These are phyloP conservation scores for Ustilago trichophora DNA, from an alignment of 1,284 basidiomycete species.

Conservation along the genomic window DNA sequence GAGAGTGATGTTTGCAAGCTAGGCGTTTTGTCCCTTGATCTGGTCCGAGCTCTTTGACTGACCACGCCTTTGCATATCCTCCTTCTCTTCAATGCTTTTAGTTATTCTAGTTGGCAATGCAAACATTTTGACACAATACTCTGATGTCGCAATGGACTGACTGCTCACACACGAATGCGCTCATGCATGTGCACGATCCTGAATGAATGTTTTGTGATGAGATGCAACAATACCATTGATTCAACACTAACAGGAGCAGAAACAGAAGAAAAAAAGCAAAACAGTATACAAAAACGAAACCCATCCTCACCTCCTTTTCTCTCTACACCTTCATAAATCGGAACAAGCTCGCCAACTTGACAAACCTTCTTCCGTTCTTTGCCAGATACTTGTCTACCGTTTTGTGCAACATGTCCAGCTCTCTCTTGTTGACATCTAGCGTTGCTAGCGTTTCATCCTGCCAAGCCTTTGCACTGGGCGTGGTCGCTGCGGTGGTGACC, in stretches of 20 bases:
- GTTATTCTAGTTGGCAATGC: too few relatives aligned
- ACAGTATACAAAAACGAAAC: neutral
- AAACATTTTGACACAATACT: too few relatives aligned
- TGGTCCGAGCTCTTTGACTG: too few relatives aligned
- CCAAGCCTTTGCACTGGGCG: conserved; percentile 16
- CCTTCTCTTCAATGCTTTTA: too few relatives aligned
- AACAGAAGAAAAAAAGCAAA: too few relatives aligned
- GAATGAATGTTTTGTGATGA: too few relatives aligned
- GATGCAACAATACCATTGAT: neutral
- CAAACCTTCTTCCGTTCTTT: conserved; percentile 59
- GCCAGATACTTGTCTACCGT: conserved; percentile 56
- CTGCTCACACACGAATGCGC: too few relatives aligned
- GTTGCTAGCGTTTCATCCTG: conserved; percentile 40
- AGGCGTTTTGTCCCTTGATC: too few relatives aligned
- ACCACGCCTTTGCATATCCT: too few relatives aligned
- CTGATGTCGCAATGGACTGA: too few relatives aligned
- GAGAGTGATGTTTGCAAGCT: too few relatives aligned
- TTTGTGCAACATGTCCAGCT: conserved; percentile 28
- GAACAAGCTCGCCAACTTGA: conserved; percentile 60
- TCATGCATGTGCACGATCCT: too few relatives aligned
- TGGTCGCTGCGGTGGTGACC: neutral
- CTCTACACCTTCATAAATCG: conserved; percentile 55
- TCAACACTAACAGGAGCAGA: neutral
- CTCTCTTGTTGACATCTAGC: conserved; percentile 31
- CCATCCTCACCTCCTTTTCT: neutral